A percentile compares a stretch with the other conserved stretches of the same genome.
phyloP scores from a whole-genome alignment of 805 yeast genomes.

The Ogataea kodamae region DNA sequence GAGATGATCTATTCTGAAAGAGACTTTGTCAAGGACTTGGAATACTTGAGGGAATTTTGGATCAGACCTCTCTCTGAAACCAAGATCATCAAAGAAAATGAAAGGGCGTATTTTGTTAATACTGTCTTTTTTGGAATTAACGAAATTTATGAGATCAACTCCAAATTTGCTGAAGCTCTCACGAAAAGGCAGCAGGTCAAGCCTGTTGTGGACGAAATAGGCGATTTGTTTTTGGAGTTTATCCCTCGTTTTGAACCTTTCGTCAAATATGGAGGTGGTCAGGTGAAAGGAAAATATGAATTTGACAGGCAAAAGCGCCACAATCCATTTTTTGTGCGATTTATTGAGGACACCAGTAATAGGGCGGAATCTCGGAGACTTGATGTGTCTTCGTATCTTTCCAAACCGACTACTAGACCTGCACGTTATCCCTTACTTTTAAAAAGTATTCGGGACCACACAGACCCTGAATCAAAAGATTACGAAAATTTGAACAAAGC shows the following conservation, averaged over 20 bases:
- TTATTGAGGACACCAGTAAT: slow-evolving; percentile 86
- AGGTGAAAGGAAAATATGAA: slow-evolving; percentile 92
- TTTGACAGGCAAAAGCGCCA: slow-evolving; percentile 90
- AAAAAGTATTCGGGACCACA: slow-evolving; percentile 77
- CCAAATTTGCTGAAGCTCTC: slow-evolving; percentile 83
- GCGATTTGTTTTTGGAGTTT: slow-evolving; percentile 80
- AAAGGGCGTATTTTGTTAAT: slow-evolving; percentile 85
- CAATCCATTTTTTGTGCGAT: slow-evolving; percentile 87
- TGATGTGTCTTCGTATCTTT: slow-evolving; percentile 87
- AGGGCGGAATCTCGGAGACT: slow-evolving; percentile 82
- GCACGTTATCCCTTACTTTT: slow-evolving; percentile 88
- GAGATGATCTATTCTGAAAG: slow-evolving; percentile 93
- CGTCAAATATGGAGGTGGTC: slow-evolving; percentile 89
- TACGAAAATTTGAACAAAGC: slow-evolving; percentile 66
- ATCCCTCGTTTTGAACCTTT: slow-evolving; percentile 90
- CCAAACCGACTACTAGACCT: slow-evolving; percentile 94
- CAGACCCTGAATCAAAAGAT: slow-evolving; percentile 74
- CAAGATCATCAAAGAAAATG: slow-evolving; percentile 80
- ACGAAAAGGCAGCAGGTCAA: slow-evolving; percentile 81
- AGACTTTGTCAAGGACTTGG: slow-evolving; percentile 91
- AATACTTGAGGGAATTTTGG: slow-evolving; percentile 89
- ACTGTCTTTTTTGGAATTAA: slow-evolving; percentile 88
- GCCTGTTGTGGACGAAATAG: slow-evolving; percentile 80
- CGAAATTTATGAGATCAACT: slow-evolving; percentile 81
- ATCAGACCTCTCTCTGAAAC: slow-evolving; percentile 86